Evolutionary conservation across 106 monocot species (phyloP).

Genomic region (Phalaenopsis aphrodite): DNA sequence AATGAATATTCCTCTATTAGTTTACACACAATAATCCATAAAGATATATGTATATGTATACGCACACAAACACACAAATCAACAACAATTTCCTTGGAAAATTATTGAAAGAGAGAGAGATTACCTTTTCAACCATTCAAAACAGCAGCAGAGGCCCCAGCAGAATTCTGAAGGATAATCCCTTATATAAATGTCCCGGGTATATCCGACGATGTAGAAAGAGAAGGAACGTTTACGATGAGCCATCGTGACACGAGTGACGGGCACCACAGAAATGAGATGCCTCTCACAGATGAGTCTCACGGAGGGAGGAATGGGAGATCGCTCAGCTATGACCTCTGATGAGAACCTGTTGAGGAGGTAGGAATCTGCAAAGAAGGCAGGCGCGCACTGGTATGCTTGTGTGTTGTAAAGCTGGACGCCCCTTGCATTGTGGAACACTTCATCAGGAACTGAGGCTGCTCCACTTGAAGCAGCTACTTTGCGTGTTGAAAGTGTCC

Average conservation of each 20-base stretch:
- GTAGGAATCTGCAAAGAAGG: conserved; percentile 87
- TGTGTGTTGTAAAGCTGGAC: conserved; percentile 92
- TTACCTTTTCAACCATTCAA: conserved; percentile 56
- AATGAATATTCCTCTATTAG: neutral
- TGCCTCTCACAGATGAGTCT: conserved; percentile 88
- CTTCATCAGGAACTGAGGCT: conserved; percentile 92
- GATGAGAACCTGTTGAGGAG: conserved; percentile 87
- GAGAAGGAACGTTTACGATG: conserved; percentile 51
- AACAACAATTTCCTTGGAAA: too few relatives aligned
- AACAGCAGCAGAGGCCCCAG: conserved; percentile 89
- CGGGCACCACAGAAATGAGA: conserved; percentile 74
- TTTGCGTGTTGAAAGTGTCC: conserved; percentile 63
- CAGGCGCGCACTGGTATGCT: conserved; percentile 87
- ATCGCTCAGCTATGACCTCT: conserved; percentile 62
- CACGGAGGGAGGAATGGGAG: conserved; percentile 51
- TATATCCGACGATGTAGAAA: conserved; percentile 80
- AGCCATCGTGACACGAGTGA: conserved; percentile 88
- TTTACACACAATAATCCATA: neutral
- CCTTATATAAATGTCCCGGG: conserved; percentile 64
- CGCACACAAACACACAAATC: too few relatives aligned
- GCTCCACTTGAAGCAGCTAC: conserved; percentile 75
- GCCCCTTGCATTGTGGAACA: conserved; percentile 77
- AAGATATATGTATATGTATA: too few relatives aligned
- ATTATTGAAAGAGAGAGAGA: neutral
- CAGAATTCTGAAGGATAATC: conserved; percentile 76